A percentile compares a stretch with the other conserved stretches of the same genome.
Conservation (phyloP, 2,329 filamentous ascomycete genomes). For the Colletotrichum aenigma region DNA sequence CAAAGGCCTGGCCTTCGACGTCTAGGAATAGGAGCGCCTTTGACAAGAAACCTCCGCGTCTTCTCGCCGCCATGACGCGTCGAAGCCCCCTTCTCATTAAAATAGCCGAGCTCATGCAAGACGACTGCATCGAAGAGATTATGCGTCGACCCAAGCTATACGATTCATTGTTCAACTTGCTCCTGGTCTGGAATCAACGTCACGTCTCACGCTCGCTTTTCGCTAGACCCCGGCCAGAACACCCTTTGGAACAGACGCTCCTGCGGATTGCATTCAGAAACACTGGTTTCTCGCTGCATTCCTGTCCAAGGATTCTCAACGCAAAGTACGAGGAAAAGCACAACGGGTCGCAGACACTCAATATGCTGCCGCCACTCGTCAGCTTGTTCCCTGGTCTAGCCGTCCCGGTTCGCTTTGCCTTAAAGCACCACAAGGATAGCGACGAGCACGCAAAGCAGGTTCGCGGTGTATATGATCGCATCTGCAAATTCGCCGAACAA, state of each 20-base stretch:
- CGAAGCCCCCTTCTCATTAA: conserved; percentile 28
- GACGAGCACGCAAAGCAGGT: background rate
- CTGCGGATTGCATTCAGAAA: background rate
- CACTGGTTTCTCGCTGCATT: background rate
- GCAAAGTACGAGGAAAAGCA: background rate
- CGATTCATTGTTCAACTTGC: background rate
- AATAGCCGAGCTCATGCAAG: conserved; percentile 26
- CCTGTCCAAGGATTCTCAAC: no score
- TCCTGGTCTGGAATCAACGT: background rate
- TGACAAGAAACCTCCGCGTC: background rate
- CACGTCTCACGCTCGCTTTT: background rate
- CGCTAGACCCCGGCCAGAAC: background rate
- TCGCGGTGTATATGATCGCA: background rate
- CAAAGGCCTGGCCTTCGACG: background rate
- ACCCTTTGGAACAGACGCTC: background rate
- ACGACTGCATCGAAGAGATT: conserved; percentile 23
- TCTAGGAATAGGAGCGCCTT: background rate
- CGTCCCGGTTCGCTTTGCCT: background rate
- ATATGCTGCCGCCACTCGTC: background rate
- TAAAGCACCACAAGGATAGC: background rate
- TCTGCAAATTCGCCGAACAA: background rate
- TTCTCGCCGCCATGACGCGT: conserved; percentile 19
- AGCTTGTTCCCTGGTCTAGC: background rate
- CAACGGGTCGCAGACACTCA: background rate
- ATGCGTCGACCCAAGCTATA: background rate